Base-by-base conservation (phyloP, 345 rosid genomes). In the Populus pruinosa region DNA sequence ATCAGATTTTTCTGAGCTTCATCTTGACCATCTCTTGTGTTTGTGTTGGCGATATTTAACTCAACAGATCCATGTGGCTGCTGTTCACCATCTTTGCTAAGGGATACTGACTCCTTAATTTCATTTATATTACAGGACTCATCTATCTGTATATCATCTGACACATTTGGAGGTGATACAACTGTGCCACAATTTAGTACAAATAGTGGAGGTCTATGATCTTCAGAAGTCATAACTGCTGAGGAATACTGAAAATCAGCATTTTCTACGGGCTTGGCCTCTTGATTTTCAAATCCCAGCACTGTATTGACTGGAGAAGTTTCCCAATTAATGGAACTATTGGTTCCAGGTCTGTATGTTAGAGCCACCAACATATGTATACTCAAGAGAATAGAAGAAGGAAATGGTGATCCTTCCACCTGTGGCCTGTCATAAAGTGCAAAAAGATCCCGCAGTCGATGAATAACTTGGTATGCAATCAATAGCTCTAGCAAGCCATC, bases 351-450 rank as follows among this genome's bases (percentile, higher is more conserved):
- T 63, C 85, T 82, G 81, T 86, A 81, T 39, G 93, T 90, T 80
- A 91, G 84, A 82, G 87, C 88, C 62, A 88, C 92, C 87, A 91
- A 81, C 67, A 91, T 84, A 81, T 87, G 77, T 73, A 91, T 87
- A 76, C 96, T 86, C 78, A 87, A 74, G 70, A 87, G 88, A 79
- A 91, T 91, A 29, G 93, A 88, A 67, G 92, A 86, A 81, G 96
- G 93, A 82, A 91, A 90, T 8, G 96, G 89, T 11, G 88, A 88
- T 72, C 96, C 96, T 86, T 91, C 96, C 63, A 88, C 91, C 80
- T 91, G 96, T 68, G 96, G 93, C 86, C 93, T 86, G 78, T 91
- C 96, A 85, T 91, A 91, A 23, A 91, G 90, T 41, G 93, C 93
- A 77, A 90, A 89, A 73, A 91, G 93, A 82, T 91, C 96, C 47